Conservation (phyloP, 345 rosid genomes). For the Salix arbutifolia region DNA sequence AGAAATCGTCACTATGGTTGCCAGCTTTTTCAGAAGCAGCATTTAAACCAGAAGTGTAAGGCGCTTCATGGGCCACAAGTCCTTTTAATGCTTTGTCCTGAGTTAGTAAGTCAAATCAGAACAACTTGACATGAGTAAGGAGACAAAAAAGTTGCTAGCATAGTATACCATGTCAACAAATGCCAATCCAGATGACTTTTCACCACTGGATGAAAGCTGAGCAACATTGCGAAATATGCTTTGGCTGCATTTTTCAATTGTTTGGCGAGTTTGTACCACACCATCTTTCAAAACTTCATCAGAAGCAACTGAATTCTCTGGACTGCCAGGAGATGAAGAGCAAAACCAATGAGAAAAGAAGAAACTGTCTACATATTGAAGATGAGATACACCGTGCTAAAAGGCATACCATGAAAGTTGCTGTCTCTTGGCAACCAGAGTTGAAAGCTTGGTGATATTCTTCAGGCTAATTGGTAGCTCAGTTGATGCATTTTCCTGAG, state of each 20-base stretch:
- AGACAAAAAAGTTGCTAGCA: constrained; percentile 12
- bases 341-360: not conserved
- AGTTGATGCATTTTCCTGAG: constrained; percentile 48
- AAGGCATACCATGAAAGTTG: constrained; percentile 46
- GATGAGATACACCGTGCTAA: not conserved
- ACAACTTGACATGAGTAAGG: constrained; percentile 2
- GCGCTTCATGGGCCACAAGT: constrained; percentile 47
- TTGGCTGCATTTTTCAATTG: constrained; percentile 53
- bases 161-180: constrained; percentile 74
- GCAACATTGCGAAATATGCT: constrained; percentile 71
- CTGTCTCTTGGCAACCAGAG: constrained; percentile 49
- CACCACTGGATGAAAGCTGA: constrained; percentile 69
- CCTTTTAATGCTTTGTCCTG: constrained; percentile 90
- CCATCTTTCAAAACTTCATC: constrained; percentile 39
- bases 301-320: constrained; percentile 35
- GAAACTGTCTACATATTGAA: not conserved
- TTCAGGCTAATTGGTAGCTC: constrained; percentile 42
- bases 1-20: constrained; percentile 37
- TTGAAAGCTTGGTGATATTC: constrained; percentile 51
- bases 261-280: constrained; percentile 32
- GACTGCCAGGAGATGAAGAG: constrained; percentile 35
- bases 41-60: constrained; percentile 24
- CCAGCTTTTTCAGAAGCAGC: constrained; percentile 36
- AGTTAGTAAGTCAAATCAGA: constrained; percentile 17
- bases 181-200: constrained; percentile 38